These are phyloP conservation scores for Ceratocystis cubensis DNA, from an alignment of 2,329 filamentous ascomycete species.

Conservation along the genomic window DNA sequence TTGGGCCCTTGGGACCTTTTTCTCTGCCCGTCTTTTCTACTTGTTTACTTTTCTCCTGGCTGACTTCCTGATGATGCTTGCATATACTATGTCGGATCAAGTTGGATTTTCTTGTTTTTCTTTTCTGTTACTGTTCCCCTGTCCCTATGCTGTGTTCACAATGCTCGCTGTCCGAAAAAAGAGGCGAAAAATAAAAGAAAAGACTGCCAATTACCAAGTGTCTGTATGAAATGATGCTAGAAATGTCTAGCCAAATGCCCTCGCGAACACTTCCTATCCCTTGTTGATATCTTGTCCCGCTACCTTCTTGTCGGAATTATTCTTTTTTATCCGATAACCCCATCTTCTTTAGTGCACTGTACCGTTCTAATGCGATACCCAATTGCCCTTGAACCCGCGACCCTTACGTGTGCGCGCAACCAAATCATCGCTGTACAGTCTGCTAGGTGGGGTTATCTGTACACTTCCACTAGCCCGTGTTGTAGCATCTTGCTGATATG, in stretches of 20 bases:
- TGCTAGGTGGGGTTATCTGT: constrained; percentile 22
- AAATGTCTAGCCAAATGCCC: neutral
- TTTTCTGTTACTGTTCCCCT: neutral
- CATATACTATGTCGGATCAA: no score
- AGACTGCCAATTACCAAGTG: neutral
- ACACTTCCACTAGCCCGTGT: neutral
- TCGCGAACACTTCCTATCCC: neutral
- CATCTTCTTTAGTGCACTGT: neutral
- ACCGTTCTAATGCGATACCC: neutral
- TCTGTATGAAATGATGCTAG: neutral
- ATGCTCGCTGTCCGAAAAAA: neutral
- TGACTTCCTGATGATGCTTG: no score
- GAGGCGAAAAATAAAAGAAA: neutral
- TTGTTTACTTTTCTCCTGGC: no score
- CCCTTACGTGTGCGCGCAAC: constrained; percentile 26
- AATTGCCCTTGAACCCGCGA: constrained; percentile 20
- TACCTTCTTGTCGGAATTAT: neutral
- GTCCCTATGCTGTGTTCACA: neutral
- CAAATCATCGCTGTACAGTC: constrained; percentile 43
- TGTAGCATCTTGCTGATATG: constrained; percentile 10
- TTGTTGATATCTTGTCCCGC: no score
- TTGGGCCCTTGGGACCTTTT: neutral
- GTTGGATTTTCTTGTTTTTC: no score
- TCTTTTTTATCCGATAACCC: neutral
- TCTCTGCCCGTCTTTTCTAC: neutral